Percentiles rank a stretch among this genome's conserved stretches.
Conservation (phyloP, 768 basidiomycete genomes). For the Amylocystis lapponica region DNA sequence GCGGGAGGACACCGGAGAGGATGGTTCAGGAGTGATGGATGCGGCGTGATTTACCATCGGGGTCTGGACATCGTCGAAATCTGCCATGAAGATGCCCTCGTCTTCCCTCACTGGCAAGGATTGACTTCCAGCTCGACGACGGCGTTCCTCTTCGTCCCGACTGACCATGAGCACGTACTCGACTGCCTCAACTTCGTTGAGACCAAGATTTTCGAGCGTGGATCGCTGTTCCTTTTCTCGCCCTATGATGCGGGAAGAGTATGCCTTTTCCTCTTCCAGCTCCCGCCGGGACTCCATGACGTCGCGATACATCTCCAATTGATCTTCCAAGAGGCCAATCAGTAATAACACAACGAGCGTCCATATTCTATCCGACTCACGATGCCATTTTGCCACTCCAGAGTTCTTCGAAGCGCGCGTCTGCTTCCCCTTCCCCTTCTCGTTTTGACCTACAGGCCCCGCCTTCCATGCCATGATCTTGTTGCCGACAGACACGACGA, state of each 20-base stretch:
- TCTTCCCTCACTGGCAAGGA: constrained; percentile 24
- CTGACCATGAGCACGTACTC: constrained; percentile 84
- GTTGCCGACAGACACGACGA: constrained; percentile 57
- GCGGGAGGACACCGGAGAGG: constrained; percentile 6
- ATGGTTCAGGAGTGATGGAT: constrained; percentile 18
- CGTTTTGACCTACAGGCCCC: constrained; percentile 36
- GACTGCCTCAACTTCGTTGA: constrained; percentile 68
- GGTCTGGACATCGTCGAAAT: constrained; percentile 40
- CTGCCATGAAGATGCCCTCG: constrained; percentile 53
- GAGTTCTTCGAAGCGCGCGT: constrained; percentile 12
- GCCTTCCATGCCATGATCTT: constrained; percentile 66
- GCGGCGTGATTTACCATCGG: constrained; percentile 19
- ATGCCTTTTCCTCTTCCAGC: constrained; percentile 44
- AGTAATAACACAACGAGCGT: not conserved
- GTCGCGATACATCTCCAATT: constrained; percentile 55
- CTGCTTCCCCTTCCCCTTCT: constrained; percentile 21
- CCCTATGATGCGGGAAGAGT: constrained; percentile 32
- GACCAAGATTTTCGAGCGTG: constrained; percentile 55
- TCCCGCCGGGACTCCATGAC: constrained; percentile 54
- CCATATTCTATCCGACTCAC: constrained; percentile 20
- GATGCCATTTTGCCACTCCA: constrained; percentile 29
- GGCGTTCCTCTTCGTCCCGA: constrained; percentile 58
- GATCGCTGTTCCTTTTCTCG: constrained; percentile 54
- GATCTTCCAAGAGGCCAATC: constrained; percentile 34
- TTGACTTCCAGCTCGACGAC: constrained; percentile 8